Base-by-base conservation (phyloP, 768 basidiomycete genomes). In the Boletus bicolor region DNA sequence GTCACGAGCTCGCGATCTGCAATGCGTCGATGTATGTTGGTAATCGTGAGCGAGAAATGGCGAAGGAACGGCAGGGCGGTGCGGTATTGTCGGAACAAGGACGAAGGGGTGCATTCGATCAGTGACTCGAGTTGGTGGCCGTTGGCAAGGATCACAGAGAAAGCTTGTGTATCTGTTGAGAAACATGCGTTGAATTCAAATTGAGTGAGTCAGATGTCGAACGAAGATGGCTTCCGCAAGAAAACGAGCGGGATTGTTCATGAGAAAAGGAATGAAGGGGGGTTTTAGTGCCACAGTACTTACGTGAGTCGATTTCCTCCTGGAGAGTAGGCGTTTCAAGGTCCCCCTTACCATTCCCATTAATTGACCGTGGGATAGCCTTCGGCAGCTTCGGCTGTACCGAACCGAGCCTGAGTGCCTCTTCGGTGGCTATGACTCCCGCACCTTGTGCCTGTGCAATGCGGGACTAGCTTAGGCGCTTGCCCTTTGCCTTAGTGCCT, bases 101-200 rank as follows among this genome's bases (percentile, higher is more conserved):
- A 71, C 7, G 82, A 82, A 0, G 76, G 72, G 0, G 73, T 59
- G 57, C 81, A 82, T 54, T 84, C 82, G 10, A 77, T 76, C 32
- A 89, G 75, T 0, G 76, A 79, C 66, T 89, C 85, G 19, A 89
- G 74, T 62, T 88, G 86, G n/a, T 80, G 76, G 3, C 85, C 86
- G 57, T 83, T 75, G 1, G 71, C 66, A n/a, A 90, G 76, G 46
- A 90, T 79, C 51, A 85, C 83, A 6, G 79, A 74, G 58, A 89
- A 78, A 2, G 78, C 76, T 28, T 80, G 76, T 1, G 76, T 74
- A 47, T 77, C 77, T 1, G 72, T 58, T 0, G 81, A 78, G 65
- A 86, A 77, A 57, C 78, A 75, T 7, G 85, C 84, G 2, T 78
- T 75, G 67, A 87, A 87, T 58, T 82, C 75, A 56, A 89, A 77